phyloP scores from a whole-genome alignment of 495 filamentous ascomycete genomes.

The Penicillium coffeae region DNA sequence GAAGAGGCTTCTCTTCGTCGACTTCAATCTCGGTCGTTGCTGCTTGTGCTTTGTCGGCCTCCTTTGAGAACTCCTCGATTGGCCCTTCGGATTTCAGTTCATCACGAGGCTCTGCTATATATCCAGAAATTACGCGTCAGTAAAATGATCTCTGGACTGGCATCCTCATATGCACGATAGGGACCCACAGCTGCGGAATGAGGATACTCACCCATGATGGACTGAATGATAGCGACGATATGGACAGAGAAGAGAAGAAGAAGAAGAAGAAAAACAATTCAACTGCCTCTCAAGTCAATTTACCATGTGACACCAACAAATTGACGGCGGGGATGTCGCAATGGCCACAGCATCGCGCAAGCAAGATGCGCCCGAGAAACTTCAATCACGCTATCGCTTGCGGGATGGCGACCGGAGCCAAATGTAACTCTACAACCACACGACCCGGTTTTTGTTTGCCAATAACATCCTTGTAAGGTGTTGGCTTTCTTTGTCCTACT shows the following conservation, averaged over 20 bases:
- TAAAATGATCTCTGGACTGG: no score
- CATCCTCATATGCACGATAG: no score
- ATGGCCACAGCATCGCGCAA: no score
- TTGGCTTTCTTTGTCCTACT: background rate
- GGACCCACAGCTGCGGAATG: no score
- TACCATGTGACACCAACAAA: no score
- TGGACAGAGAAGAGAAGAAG: no score
- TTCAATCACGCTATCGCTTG: background rate
- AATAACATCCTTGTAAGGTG: background rate
- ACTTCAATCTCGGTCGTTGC: background rate
- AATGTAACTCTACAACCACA: background rate
- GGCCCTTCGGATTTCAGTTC: background rate
- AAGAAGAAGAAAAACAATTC: no score
- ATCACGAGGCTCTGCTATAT: no score
- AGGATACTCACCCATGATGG: background rate
- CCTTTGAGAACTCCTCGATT: background rate
- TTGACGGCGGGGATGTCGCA: no score
- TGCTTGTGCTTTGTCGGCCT: background rate
- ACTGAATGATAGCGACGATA: background rate
- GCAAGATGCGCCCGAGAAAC: no score
- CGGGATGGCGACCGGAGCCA: background rate
- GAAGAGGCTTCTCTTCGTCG: constrained; percentile 31
- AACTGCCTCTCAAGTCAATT: no score
- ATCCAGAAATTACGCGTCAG: no score
- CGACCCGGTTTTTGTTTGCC: background rate